Conservation (phyloP, 164 flowering plant species). For the Vitis cinerea region DNA sequence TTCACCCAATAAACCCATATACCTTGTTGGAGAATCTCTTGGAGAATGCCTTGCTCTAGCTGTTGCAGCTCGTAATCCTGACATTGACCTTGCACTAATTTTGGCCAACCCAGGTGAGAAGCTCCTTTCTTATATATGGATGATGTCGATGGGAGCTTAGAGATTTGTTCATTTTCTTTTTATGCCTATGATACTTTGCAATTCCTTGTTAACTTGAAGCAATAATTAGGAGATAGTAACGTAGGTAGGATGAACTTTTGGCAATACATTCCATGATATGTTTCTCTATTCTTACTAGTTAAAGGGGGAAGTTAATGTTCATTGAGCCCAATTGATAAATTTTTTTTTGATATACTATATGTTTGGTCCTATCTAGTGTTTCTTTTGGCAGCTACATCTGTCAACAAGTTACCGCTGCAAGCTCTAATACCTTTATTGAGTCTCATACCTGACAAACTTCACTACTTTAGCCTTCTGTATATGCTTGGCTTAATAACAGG, state of each 20-base stretch:
- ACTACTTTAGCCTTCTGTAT: conserved; percentile 31
- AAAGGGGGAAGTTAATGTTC: not conserved
- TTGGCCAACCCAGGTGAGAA: conserved; percentile 69
- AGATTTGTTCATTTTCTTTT: too few relatives aligned
- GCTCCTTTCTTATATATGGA: not conserved
- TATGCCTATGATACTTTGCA: too few relatives aligned
- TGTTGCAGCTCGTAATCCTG: conserved; percentile 68
- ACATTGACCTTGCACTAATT: conserved; percentile 55
- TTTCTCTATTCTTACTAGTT: too few relatives aligned
- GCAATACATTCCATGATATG: too few relatives aligned
- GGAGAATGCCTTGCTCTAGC: conserved; percentile 76
- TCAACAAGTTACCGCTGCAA: conserved; percentile 52
- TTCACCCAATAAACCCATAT: conserved; percentile 58
- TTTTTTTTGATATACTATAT: not conserved
- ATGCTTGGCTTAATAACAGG: conserved; percentile 50
- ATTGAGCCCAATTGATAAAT: not conserved
- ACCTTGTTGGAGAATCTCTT: conserved; percentile 72
- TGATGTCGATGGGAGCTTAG: too few relatives aligned
- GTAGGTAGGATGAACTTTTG: too few relatives aligned
- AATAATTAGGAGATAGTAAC: too few relatives aligned
- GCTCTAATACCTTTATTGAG: conserved; percentile 42
- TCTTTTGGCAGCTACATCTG: conserved; percentile 61
- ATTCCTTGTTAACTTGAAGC: too few relatives aligned
- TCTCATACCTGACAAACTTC: conserved; percentile 44
- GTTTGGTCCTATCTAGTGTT: not conserved